A percentile compares a stretch with the other conserved stretches of the same genome.
phyloP scores from a whole-genome alignment of 768 basidiomycete genomes.

The Tulasnella sp. region DNA sequence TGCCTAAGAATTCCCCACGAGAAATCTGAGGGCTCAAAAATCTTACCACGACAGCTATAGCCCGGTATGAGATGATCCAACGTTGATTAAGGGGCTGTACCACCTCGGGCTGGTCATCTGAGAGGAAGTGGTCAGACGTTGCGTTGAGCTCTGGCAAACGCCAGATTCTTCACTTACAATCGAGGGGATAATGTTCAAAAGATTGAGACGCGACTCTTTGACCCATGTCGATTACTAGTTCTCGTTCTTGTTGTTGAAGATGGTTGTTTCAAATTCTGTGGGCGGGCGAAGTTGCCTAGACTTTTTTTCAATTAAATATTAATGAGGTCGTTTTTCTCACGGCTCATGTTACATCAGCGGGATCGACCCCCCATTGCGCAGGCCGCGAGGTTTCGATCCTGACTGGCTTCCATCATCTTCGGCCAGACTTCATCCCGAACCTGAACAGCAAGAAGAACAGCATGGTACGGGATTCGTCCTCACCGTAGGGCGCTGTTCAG shows the following conservation, averaged over 20 bases:
- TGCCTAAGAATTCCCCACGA: not conserved
- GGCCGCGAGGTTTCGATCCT: not conserved
- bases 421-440: not conserved
- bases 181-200: not conserved
- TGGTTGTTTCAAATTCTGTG: too few relatives aligned
- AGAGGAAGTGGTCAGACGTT: not conserved
- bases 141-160: not conserved
- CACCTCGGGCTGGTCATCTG: not conserved
- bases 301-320: too few relatives aligned
- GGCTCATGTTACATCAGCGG: not conserved
- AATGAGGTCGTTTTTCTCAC: not conserved
- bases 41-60: not conserved
- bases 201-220: not conserved
- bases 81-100: conserved; percentile 1
- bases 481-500: not conserved
- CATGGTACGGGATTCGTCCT: not conserved
- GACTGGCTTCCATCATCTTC: conserved; percentile 4
- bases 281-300: too few relatives aligned
- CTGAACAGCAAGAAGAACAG: not conserved
- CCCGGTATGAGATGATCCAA: not conserved
- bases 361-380: not conserved
- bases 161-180: not conserved
- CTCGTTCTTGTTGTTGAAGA: not conserved
- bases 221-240: not conserved
- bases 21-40: not conserved